These are phyloP conservation scores for Xylariaceae sp. DNA, from an alignment of 2,329 filamentous ascomycete genomes.

Conservation along the genomic window DNA sequence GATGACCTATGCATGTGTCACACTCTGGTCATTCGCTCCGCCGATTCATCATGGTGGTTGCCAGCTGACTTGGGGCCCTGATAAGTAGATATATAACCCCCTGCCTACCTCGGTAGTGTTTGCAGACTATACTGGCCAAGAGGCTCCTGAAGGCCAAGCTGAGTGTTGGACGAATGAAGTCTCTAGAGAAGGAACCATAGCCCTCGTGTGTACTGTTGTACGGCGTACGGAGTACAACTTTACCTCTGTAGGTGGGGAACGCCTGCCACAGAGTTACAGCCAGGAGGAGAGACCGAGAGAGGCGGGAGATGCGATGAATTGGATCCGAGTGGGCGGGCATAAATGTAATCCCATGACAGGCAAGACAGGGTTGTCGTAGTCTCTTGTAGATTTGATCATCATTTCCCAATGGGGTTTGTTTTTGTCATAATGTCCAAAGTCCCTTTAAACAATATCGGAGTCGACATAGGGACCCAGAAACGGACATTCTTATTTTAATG, in stretches of 20 bases:
- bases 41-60: slow-evolving; percentile 16
- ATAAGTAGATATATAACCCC: slow-evolving; percentile 12
- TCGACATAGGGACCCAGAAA: too few relatives aligned
- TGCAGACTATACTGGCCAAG: slow-evolving; percentile 5
- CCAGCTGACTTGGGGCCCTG: slow-evolving; percentile 30
- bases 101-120: slow-evolving; percentile 20
- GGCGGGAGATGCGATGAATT: slow-evolving; percentile 15
- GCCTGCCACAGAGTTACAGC: slow-evolving; percentile 6
- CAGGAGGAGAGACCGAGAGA: slow-evolving; percentile 18
- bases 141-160: slow-evolving; percentile 2
- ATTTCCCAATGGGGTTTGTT: too few relatives aligned
- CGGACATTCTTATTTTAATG: too few relatives aligned
- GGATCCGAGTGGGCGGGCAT: slow-evolving; percentile 26
- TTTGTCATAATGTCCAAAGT: too few relatives aligned
- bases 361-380: slow-evolving; percentile 18
- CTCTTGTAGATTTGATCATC: slow-evolving; percentile 17
- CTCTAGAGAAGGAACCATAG: slow-evolving; percentile 2
- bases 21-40: slow-evolving; percentile 8
- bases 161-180: slow-evolving; percentile 8
- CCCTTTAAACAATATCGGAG: too few relatives aligned
- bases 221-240: too few relatives aligned
- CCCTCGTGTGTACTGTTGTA: too few relatives aligned
- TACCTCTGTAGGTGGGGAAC: slow-evolving; percentile 5
- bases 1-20: slow-evolving; percentile 14
- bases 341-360: slow-evolving; percentile 21